These are phyloP conservation scores for Gossypium herbaceum DNA, from an alignment of 345 rosid genomes.

Conservation along the genomic window DNA sequence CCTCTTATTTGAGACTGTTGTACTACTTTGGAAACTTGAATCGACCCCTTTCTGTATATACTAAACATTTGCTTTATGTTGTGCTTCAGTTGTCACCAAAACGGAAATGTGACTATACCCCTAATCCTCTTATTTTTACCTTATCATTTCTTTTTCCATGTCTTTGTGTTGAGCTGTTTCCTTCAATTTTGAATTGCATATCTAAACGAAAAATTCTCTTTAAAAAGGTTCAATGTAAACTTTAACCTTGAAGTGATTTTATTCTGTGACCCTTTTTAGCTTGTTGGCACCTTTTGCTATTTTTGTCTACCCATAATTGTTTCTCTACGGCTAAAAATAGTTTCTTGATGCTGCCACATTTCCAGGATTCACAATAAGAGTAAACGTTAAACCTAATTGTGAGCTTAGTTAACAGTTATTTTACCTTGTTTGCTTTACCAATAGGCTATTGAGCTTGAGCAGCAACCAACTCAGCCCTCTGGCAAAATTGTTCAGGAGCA, in stretches of 20 bases:
- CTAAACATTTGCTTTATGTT: not conserved
- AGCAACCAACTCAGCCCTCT: slow-evolving; percentile 29
- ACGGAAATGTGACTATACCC: not conserved
- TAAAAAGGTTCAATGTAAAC: not conserved
- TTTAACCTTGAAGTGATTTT: not conserved
- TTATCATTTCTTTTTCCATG: not conserved
- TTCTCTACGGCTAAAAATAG: not conserved
- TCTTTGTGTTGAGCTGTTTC: not conserved
- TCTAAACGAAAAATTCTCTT: not conserved
- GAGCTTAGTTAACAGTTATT: not conserved
- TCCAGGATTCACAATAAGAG: not conserved
- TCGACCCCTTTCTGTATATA: not conserved
- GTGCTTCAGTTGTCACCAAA: not conserved
- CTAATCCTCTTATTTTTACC: not conserved
- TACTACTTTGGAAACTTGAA: not conserved
- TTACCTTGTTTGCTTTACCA: slow-evolving; percentile 2
- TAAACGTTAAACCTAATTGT: not conserved
- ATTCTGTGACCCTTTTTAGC: not conserved
- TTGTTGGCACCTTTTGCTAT: not conserved
- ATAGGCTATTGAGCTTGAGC: slow-evolving; percentile 33
- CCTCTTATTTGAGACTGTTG: not conserved
- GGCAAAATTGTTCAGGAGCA: slow-evolving; percentile 29
- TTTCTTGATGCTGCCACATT: not conserved
- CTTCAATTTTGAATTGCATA: not conserved
- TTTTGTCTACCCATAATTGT: not conserved